These are phyloP conservation scores for Cupressus sempervirens DNA, from an alignment of 75 land plant genomes.

Conservation along the genomic window DNA sequence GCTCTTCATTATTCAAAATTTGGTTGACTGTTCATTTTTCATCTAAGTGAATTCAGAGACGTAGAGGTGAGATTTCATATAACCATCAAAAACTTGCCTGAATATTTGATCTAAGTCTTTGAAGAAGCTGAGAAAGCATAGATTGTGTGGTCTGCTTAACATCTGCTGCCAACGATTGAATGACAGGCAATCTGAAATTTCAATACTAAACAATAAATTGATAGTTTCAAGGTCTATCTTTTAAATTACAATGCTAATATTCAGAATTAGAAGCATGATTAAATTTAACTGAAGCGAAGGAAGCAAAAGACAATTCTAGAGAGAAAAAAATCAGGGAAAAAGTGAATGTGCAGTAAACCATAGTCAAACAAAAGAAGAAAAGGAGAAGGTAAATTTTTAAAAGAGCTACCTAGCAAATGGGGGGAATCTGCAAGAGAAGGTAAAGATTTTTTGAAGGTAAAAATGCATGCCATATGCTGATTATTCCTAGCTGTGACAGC, in stretches of 20 bases:
- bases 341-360: background rate
- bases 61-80: background rate
- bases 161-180: constrained; percentile 83
- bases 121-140: constrained; percentile 91
- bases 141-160: constrained; percentile 91
- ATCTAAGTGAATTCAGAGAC: background rate
- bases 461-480: background rate
- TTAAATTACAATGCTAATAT: background rate
- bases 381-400: background rate
- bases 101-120: constrained; percentile 90
- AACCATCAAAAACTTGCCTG: constrained; percentile 42
- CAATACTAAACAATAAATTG: background rate
- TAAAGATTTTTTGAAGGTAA: background rate
- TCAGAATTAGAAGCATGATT: constrained; percentile 5
- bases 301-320: constrained; percentile 10
- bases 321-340: constrained; percentile 9
- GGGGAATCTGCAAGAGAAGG: background rate
- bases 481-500: background rate
- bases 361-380: background rate
- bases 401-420: background rate
- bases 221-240: background rate
- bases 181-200: constrained; percentile 71
- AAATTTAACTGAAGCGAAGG: background rate
- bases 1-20: background rate
- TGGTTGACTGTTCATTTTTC: background rate